Evolutionary conservation across 163 green algal genomes (phyloP), one percentile per base, ranked within the genome.

Genomic region (Chloroidium sp.): DNA sequence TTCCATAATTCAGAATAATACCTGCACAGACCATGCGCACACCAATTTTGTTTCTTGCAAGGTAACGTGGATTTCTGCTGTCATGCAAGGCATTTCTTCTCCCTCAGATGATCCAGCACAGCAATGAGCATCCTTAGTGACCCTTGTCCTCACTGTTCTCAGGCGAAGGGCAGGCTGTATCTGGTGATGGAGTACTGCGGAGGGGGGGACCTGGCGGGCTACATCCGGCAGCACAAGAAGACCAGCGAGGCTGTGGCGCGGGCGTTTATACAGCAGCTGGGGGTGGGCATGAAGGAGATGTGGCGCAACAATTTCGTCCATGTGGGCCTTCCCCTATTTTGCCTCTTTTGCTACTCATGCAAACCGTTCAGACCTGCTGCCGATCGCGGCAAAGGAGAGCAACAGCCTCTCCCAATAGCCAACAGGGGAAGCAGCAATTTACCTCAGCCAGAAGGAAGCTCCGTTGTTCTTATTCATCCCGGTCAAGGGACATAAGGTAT

Each of bases 161-260:
- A 96, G 93, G 88, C 91, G 60, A 76, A 76, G 8, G 84, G 82
- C 3, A 86, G 85, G 59, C 84, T 98, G 78, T 98, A 90, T 90
- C 95, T 99, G 10, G 89, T 98, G 14, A 99, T 99, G 96, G 96
- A 99, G 89, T 98, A 96, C 88, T 99, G 96, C 86, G 92, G 90
- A 8, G 96, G 96, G 10, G 95, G 96, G 8, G 95, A 93, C 82
- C 89, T 99, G 76, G 88, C 88, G 1, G 88, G 94, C 64, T 97
- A 90, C 81, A 87, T 98, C 59, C 77, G 84, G 2, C 62, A 61
- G 6, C 68, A 77, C 3, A 86, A 89, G 0, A 83, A 85, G 0
- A 80, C 97, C 6, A 79, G 86, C 0, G 95, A 98, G 88, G 82
- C 82, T 0, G 87, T 83, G 4, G 93, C 93, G 10, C 90, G 89